These are phyloP conservation scores for Candida railenensis DNA, from an alignment of 805 yeast genomes.

Conservation along the genomic window DNA sequence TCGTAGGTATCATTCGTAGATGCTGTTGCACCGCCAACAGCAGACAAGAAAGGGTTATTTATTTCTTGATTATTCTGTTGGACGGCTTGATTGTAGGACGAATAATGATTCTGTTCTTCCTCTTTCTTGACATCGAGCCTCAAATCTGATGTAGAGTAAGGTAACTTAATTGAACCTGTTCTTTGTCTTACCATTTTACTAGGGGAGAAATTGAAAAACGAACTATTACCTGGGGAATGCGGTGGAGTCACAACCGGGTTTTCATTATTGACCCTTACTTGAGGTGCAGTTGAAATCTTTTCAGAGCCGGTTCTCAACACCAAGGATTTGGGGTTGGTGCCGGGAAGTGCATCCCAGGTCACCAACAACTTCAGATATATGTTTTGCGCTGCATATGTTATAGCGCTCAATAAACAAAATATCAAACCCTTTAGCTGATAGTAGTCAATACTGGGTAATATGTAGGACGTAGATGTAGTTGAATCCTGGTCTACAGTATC, in stretches of 20 bases:
- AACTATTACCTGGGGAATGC: not conserved
- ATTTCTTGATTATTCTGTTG: slow-evolving; percentile 15
- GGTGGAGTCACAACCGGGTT: not conserved
- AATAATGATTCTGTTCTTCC: slow-evolving; percentile 6
- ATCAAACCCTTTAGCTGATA: slow-evolving; percentile 58
- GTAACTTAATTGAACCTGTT: slow-evolving; percentile 21
- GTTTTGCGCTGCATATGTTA: slow-evolving; percentile 81
- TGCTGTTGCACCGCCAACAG: not conserved
- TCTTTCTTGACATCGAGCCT: slow-evolving; percentile 24
- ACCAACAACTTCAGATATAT: slow-evolving; percentile 82
- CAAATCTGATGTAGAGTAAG: slow-evolving; percentile 35
- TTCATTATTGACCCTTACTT: not conserved
- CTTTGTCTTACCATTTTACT: slow-evolving; percentile 19
- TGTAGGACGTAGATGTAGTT: not conserved
- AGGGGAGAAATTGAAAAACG: not conserved
- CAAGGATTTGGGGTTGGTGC: slow-evolving; percentile 22
- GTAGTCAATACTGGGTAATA: slow-evolving; percentile 14
- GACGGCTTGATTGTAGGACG: slow-evolving; percentile 11
- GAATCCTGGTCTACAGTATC: not conserved
- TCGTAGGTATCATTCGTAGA: slow-evolving; percentile 17
- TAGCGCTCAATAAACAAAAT: slow-evolving; percentile 65
- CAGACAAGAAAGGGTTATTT: slow-evolving; percentile 20
- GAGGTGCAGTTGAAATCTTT: not conserved
- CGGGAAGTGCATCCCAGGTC: slow-evolving; percentile 44
- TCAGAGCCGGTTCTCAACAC: slow-evolving; percentile 20